Evolutionary conservation across 441 rosid genomes (phyloP).

Genomic region (Theobroma grandiflorum): DNA sequence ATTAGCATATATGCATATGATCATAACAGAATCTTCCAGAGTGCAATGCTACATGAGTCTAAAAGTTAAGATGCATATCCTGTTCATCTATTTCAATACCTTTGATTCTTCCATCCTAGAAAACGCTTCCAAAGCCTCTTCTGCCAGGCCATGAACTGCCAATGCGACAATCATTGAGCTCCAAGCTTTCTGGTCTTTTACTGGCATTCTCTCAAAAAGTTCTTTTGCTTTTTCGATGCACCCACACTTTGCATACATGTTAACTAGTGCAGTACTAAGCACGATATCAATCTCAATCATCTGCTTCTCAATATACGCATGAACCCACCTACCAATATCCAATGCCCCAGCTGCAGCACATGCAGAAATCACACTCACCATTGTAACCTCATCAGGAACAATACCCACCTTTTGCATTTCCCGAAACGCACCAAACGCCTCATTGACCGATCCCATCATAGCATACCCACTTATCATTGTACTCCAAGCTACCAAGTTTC

Average conservation of each 20-base stretch:
- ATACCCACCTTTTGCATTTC: constrained; percentile 58
- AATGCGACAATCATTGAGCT: constrained; percentile 75
- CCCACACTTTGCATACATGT: constrained; percentile 83
- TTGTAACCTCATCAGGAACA: constrained; percentile 62
- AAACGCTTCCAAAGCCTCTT: constrained; percentile 52
- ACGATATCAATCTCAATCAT: constrained; percentile 56
- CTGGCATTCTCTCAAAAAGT: constrained; percentile 49
- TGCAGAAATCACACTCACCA: constrained; percentile 72
- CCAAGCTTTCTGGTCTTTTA: constrained; percentile 73
- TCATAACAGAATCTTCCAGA: neutral
- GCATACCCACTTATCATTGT: constrained; percentile 73
- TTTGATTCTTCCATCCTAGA: constrained; percentile 39
- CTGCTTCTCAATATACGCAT: constrained; percentile 57
- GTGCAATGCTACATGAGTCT: neutral
- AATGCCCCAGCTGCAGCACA: constrained; percentile 73
- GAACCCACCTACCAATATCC: constrained; percentile 71
- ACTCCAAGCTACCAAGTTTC: constrained; percentile 65
- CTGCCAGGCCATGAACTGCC: constrained; percentile 64
- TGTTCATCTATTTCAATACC: neutral
- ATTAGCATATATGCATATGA: neutral
- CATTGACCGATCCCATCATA: constrained; percentile 50
- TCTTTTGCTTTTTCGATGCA: constrained; percentile 53
- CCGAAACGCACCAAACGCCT: constrained; percentile 61
- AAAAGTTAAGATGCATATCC: constrained; percentile 1
- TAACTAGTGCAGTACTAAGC: constrained; percentile 69